These are phyloP conservation scores for Trifolium repens DNA, from an alignment of 306 rosid genomes.

Conservation along the genomic window DNA sequence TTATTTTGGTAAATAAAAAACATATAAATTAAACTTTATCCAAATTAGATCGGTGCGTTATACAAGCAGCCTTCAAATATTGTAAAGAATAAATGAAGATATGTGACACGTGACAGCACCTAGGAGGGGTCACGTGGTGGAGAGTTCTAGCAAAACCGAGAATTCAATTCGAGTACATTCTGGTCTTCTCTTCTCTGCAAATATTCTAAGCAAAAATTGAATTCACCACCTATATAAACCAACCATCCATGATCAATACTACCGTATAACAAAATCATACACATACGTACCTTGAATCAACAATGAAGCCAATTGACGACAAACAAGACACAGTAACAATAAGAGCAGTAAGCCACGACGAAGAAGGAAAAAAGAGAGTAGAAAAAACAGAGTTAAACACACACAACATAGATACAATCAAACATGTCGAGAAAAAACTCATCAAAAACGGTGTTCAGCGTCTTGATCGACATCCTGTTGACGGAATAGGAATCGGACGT, in stretches of 20 bases:
- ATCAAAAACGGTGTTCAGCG: conserved; percentile 65
- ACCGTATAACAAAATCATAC: neutral
- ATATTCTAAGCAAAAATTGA: neutral
- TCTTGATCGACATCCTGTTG: conserved; percentile 71
- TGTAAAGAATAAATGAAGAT: too few relatives aligned
- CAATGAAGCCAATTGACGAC: conserved; percentile 60
- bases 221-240: conserved; percentile 2
- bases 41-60: too few relatives aligned
- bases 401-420: conserved; percentile 66
- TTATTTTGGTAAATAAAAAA: too few relatives aligned
- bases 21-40: too few relatives aligned
- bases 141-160: conserved; percentile 36
- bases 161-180: conserved; percentile 41
- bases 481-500: conserved; percentile 52
- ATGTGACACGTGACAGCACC: conserved; percentile 31
- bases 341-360: conserved; percentile 64
- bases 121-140: conserved; percentile 23
- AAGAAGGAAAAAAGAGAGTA: conserved; percentile 66
- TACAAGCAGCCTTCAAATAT: too few relatives aligned
- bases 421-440: conserved; percentile 75
- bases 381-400: conserved; percentile 59
- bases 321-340: conserved; percentile 61
- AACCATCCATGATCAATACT: neutral
- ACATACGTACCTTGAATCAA: neutral
- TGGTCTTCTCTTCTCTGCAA: neutral